A percentile compares a stretch with the other conserved stretches of the same genome.
These are phyloP conservation scores for Xylaria sp. DNA, from an alignment of 2,329 filamentous ascomycete genomes.

Conservation along the genomic window DNA sequence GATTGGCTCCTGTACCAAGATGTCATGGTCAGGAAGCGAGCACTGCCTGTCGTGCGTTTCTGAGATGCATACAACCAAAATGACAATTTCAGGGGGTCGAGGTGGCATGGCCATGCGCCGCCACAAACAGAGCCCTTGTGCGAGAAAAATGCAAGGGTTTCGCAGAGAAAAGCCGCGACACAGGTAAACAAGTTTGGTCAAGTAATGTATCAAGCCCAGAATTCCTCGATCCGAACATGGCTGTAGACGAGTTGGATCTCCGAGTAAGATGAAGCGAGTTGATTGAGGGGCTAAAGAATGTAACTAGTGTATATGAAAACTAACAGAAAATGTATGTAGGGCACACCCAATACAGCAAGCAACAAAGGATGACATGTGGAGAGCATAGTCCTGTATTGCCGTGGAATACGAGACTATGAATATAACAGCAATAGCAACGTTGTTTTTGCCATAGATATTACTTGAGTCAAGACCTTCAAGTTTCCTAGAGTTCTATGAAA, in stretches of 20 bases:
- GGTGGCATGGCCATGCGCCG: constrained; percentile 7
- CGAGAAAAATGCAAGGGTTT: constrained; percentile 18
- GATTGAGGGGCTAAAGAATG: neutral
- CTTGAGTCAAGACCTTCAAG: no score
- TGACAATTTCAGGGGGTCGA: constrained; percentile 10
- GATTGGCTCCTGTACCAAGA: constrained; percentile 54
- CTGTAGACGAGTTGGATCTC: neutral
- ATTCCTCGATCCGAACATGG: neutral
- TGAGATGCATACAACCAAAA: constrained; percentile 46
- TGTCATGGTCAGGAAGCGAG: constrained; percentile 44
- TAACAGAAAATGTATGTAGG: neutral
- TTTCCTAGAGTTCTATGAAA: no score
- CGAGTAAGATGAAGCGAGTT: neutral
- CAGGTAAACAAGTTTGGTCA: constrained; percentile 15
- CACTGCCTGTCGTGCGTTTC: constrained; percentile 48
- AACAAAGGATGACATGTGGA: neutral
- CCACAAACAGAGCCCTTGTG: constrained; percentile 19
- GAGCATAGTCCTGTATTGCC: neutral
- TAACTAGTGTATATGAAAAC: neutral
- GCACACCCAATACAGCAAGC: no score
- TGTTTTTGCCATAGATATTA: no score
- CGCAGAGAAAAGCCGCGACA: constrained; percentile 20
- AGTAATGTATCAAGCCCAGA: constrained; percentile 18
- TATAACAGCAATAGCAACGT: no score
- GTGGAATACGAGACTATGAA: no score